Evolutionary conservation across 257 asterid species (phyloP), one percentile per base, ranked within the genome.

Genomic region (Solanum corneliomulleri): DNA sequence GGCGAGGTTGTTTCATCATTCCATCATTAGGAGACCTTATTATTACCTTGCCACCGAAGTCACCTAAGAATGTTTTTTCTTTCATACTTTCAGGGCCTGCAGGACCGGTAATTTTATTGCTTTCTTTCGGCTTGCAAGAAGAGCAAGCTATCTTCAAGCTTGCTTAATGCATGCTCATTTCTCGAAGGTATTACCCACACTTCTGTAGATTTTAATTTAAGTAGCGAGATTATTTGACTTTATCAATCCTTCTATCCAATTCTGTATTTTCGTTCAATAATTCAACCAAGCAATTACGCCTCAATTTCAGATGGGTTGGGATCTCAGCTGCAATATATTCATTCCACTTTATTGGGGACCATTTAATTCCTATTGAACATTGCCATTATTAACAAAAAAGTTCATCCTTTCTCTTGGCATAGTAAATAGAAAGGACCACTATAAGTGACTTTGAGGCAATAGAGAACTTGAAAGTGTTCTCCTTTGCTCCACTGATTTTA

Each of bases 141-240:
- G 91, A 89, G 99, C 98, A 87, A 95, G 96, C 91, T 97, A 94
- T 92, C 97, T 97, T 91, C 99, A 97, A 90, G 98, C 98, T 70
- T 97, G 99, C 91, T 90, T 97, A 88, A 97, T 95, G 98, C 99
- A 97, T 90, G 99, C 99, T 87, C 99, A 97, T 92, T 97, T 97
- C 90, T 93, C 99, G 42, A 97, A 97, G 98, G 99, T 97, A 92
- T 85, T 88, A 69, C n/a, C 86, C 87, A 60, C 89, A 71, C 76
- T 83, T 88, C 21, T 82, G 13, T 15, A 27, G 18, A 33, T 70
- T 62, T 70, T 66, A 44, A 41, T 70, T 68, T 41, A 20, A 58
- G 66, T 29, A 25, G n/a, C 66, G 85, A 21, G 64, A 37, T 86
- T 42, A 42, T 35, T 66, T 1, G 69, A 80, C 29, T 47, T 27